Conservation (phyloP, 345 rosid genomes). For the Geranium rotundifolium region DNA sequence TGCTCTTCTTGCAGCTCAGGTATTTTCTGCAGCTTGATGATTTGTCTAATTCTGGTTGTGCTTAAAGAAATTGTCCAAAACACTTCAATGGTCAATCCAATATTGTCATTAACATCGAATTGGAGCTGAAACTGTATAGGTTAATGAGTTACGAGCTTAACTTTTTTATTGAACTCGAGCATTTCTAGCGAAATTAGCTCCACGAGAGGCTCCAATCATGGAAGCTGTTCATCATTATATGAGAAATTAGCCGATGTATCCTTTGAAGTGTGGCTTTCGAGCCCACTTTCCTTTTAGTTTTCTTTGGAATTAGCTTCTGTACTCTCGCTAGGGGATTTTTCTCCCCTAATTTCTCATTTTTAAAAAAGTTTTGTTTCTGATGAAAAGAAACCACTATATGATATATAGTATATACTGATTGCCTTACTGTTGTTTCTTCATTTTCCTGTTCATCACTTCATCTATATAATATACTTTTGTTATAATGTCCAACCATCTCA, state of each 20-base stretch:
- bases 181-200: background rate
- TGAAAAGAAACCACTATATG: too few species aligned
- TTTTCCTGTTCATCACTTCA: background rate
- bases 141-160: background rate
- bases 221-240: background rate
- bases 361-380: too few species aligned
- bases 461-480: background rate
- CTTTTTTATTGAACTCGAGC: background rate
- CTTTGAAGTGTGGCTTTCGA: too few species aligned
- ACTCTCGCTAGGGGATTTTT: too few species aligned
- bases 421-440: background rate
- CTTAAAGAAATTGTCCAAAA: too few species aligned
- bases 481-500: background rate
- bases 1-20: slow-evolving; percentile 71
- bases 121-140: background rate
- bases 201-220: background rate
- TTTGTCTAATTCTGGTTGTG: too few species aligned
- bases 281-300: too few species aligned
- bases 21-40: slow-evolving; percentile 10
- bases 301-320: too few species aligned
- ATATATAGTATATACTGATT: background rate
- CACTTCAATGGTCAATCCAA: background rate
- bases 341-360: too few species aligned
- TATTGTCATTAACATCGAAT: background rate
- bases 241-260: too few species aligned